A percentile compares a stretch with the other conserved stretches of the same genome.
Conservation (phyloP, 257 asterid genomes). For the Solanum arcanum region DNA sequence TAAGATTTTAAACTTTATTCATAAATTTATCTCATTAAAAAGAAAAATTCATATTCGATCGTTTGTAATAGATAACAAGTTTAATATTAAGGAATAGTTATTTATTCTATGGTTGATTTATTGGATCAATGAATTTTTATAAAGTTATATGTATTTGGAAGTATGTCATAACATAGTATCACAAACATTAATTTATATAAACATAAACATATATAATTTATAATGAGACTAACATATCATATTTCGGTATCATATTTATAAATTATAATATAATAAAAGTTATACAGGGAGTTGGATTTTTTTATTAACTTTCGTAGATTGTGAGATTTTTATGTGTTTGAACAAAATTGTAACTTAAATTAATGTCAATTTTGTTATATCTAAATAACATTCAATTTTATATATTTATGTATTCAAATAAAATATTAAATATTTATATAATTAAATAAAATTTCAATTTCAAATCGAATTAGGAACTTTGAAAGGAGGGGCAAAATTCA, state of each 20-base stretch:
- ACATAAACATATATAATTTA: not conserved
- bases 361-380: no score
- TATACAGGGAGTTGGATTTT: not conserved
- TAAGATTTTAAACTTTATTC: not conserved
- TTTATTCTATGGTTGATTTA: not conserved
- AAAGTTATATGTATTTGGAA: no score
- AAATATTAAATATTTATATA: no score
- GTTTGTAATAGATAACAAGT: not conserved
- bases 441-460: not conserved
- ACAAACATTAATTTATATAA: not conserved
- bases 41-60: not conserved
- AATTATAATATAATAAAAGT: no score
- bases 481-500: conserved; percentile 18
- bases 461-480: not conserved
- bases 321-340: not conserved
- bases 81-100: not conserved
- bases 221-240: accelerated
- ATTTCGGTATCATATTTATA: not conserved
- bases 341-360: no score
- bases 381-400: no score
- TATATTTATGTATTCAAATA: no score
- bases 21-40: not conserved
- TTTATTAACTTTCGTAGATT: not conserved
- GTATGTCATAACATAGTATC: not conserved
- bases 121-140: not conserved